phyloP scores from a whole-genome alignment of 1,284 basidiomycete genomes.

The Xerocomus minutiporus region DNA sequence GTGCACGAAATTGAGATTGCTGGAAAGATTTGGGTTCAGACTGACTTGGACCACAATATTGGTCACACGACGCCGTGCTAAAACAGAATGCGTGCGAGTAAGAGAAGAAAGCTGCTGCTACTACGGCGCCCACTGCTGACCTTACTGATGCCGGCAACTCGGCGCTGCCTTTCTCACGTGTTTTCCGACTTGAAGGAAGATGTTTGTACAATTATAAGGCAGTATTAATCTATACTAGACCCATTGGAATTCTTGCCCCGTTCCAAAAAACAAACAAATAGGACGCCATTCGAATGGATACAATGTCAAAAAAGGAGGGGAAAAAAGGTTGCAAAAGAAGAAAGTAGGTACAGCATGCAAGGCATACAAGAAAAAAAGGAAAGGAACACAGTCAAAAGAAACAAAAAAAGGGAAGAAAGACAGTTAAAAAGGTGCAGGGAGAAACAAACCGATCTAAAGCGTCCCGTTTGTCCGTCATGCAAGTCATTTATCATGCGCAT shows the following conservation, averaged over 20 bases:
- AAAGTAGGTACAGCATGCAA: constrained; percentile 13
- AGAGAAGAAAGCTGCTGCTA: neutral
- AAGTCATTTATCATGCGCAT: constrained; percentile 9
- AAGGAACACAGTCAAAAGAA: neutral
- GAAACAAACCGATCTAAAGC: constrained; percentile 17
- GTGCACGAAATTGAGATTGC: neutral
- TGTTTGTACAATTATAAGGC: constrained; percentile 29
- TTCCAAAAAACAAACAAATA: constrained; percentile 17
- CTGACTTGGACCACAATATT: neutral
- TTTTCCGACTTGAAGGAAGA: constrained; percentile 6
- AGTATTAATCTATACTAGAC: constrained; percentile 28
- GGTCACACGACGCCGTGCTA: neutral
- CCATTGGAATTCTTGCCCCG: constrained; percentile 15
- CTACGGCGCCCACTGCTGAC: neutral
- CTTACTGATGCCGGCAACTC: constrained; percentile 1
- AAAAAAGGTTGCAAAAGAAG: constrained; percentile 7
- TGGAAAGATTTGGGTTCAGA: neutral
- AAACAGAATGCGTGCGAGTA: neutral
- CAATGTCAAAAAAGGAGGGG: constrained; percentile 4
- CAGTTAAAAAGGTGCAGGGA: constrained; percentile 7
- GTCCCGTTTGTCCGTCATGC: constrained; percentile 22
- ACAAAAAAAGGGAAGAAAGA: neutral
- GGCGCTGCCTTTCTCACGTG: constrained; percentile 13
- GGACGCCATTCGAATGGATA: constrained; percentile 12
- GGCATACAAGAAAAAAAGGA: neutral